Conservation (phyloP, 345 rosid species). For the Lumnitzera racemosa region DNA sequence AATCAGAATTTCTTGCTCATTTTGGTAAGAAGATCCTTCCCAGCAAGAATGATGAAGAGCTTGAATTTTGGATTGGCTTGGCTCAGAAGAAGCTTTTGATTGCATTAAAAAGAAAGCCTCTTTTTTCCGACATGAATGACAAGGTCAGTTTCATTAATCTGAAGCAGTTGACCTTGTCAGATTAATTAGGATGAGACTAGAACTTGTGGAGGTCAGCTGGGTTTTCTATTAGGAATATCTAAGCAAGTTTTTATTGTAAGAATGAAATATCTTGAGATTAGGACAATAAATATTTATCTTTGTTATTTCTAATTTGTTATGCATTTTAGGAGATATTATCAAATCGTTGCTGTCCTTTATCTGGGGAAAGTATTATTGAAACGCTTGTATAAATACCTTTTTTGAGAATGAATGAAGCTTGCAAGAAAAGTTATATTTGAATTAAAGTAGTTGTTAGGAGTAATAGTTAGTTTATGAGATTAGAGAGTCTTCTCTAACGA, state of each 20-base stretch:
- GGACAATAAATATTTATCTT: constrained; percentile 1
- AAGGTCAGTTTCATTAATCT: constrained; percentile 27
- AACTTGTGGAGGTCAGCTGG: too few relatives aligned
- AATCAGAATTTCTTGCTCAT: constrained; percentile 42
- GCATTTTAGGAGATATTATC: too few relatives aligned
- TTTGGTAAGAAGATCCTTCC: constrained; percentile 47
- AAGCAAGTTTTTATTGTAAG: too few relatives aligned
- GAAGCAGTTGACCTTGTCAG: not conserved
- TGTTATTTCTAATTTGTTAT: not conserved
- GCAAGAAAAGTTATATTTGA: too few relatives aligned
- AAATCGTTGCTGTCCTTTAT: too few relatives aligned
- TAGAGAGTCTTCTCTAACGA: too few relatives aligned
- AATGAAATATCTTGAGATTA: not conserved
- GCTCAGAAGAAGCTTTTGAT: constrained; percentile 49
- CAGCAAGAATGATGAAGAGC: constrained; percentile 38
- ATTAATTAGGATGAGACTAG: not conserved
- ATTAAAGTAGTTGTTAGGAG: too few relatives aligned
- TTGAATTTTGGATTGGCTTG: constrained; percentile 69
- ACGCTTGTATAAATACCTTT: not conserved
- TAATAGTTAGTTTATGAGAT: too few relatives aligned
- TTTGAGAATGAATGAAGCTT: not conserved
- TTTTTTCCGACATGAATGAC: constrained; percentile 15
- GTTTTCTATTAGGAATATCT: too few relatives aligned
- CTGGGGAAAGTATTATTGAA: too few relatives aligned
- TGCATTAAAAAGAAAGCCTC: constrained; percentile 37